Evolutionary conservation across 2,329 filamentous ascomycete genomes (phyloP).

Genomic region (Fusarium continuum): DNA sequence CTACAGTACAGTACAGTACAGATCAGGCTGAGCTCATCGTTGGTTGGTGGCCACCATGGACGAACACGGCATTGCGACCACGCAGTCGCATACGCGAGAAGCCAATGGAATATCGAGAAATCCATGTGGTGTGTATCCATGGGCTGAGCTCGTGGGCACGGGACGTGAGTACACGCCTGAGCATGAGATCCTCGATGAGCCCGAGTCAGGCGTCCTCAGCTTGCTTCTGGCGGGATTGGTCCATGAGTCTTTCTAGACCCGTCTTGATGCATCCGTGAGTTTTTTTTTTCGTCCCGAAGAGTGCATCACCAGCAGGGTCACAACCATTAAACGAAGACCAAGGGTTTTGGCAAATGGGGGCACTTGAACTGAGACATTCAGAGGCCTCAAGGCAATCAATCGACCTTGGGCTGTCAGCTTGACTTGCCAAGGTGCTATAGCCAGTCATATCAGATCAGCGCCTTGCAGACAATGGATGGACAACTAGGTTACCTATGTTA

Average conservation of each 20-base stretch:
- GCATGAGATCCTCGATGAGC: slow-evolving; percentile 21
- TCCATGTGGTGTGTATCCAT: slow-evolving; percentile 33
- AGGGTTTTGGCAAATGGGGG: slow-evolving; percentile 35
- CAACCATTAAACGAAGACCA: slow-evolving; percentile 10
- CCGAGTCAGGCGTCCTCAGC: slow-evolving; percentile 41
- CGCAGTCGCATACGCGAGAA: slow-evolving; percentile 28
- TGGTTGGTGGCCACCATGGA: slow-evolving; percentile 11
- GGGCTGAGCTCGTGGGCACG: slow-evolving; percentile 38
- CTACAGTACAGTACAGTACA: background rate
- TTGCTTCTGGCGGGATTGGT: slow-evolving; percentile 39
- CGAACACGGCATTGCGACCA: slow-evolving; percentile 16
- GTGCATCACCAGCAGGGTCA: slow-evolving; percentile 23
- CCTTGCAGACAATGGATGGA: slow-evolving; percentile 14
- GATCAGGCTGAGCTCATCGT: slow-evolving; percentile 13
- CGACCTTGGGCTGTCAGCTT: slow-evolving; percentile 20
- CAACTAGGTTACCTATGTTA: too few species aligned
- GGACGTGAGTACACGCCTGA: slow-evolving; percentile 29
- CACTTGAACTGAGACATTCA: slow-evolving; percentile 36
- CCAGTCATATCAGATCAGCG: slow-evolving; percentile 5
- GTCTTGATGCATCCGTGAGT: slow-evolving; percentile 36
- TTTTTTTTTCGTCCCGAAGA: slow-evolving; percentile 25
- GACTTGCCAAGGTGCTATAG: background rate
- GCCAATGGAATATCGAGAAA: slow-evolving; percentile 30
- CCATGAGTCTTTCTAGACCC: slow-evolving; percentile 28
- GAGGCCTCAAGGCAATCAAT: slow-evolving; percentile 26